Evolutionary conservation across 1,284 basidiomycete genomes (phyloP).

Genomic region (Papiliotrema terrestris): DNA sequence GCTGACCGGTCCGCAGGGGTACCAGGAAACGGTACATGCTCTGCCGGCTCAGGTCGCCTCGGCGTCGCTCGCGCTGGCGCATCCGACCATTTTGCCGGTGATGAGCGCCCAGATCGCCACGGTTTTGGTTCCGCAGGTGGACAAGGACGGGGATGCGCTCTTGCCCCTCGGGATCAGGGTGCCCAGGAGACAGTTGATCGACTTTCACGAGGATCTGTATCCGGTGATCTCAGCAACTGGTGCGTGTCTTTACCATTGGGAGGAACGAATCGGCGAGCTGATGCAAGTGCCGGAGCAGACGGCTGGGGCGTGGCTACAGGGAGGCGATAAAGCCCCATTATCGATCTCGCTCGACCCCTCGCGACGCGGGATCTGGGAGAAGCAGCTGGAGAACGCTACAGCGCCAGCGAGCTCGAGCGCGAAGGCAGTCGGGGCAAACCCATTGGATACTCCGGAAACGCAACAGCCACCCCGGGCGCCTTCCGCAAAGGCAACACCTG

Average conservation of each 20-base stretch:
- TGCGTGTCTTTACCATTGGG: slow-evolving; percentile 6
- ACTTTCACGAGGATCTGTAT: slow-evolving; percentile 50
- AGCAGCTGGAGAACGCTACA: slow-evolving; percentile 2
- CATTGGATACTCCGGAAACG: no score
- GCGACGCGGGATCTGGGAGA: slow-evolving; percentile 29
- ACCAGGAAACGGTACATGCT: slow-evolving; percentile 39
- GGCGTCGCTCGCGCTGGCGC: slow-evolving; percentile 38
- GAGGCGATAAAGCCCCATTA: slow-evolving; percentile 32
- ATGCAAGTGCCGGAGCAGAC: slow-evolving; percentile 42
- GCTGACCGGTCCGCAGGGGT: slow-evolving; percentile 38
- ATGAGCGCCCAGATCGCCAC: slow-evolving; percentile 51
- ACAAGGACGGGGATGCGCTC: slow-evolving; percentile 45
- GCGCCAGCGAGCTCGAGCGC: no score
- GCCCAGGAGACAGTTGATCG: slow-evolving; percentile 50
- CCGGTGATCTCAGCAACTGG: slow-evolving; percentile 39
- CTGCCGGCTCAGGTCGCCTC: slow-evolving; percentile 37
- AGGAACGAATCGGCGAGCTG: slow-evolving; percentile 6
- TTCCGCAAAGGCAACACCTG: no score
- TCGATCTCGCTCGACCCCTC: slow-evolving; percentile 35
- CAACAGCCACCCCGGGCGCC: no score
- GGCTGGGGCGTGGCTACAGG: slow-evolving; percentile 41
- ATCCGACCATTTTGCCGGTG: slow-evolving; percentile 42
- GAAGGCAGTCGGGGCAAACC: no score
- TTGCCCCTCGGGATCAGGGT: slow-evolving; percentile 47
- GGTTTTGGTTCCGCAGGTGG: slow-evolving; percentile 39